These are phyloP conservation scores for Peniophora sp. DNA, from an alignment of 1,284 basidiomycete species.

Conservation along the genomic window DNA sequence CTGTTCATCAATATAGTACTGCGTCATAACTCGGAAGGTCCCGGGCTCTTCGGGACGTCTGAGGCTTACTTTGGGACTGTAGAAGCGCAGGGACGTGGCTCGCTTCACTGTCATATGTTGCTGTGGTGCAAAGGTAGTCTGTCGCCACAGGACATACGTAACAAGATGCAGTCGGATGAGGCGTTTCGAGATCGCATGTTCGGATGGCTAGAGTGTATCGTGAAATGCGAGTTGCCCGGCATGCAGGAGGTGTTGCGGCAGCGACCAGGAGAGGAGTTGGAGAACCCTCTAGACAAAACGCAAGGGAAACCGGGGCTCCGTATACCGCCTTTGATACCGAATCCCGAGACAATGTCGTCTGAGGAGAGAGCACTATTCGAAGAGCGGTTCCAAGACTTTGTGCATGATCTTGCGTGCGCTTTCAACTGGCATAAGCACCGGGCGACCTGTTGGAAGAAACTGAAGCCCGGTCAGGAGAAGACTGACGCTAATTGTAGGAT, in stretches of 20 bases:
- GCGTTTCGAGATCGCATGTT: constrained; percentile 4
- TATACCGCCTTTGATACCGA: neutral
- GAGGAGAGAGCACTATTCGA: neutral
- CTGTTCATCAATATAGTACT: constrained; percentile 12
- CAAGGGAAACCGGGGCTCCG: neutral
- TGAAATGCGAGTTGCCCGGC: constrained; percentile 8
- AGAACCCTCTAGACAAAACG: neutral
- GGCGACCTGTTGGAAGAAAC: constrained; percentile 6
- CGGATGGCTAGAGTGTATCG: constrained; percentile 6
- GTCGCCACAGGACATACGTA: constrained; percentile 5
- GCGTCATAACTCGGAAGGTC: neutral
- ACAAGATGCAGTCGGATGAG: neutral
- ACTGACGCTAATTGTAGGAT: constrained; percentile 8
- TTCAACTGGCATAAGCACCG: constrained; percentile 5
- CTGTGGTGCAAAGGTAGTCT: constrained; percentile 14
- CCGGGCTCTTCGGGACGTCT: constrained; percentile 15
- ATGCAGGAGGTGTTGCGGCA: constrained; percentile 1
- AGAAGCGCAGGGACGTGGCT: constrained; percentile 17
- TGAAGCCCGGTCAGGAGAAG: neutral
- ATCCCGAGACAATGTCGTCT: neutral
- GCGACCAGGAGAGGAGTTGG: neutral
- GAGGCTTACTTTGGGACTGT: constrained; percentile 20
- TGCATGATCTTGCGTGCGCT: neutral
- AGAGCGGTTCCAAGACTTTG: neutral
- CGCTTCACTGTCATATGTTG: constrained; percentile 17